Conservation (phyloP, 2,329 filamentous ascomycete genomes). For the Alternaria novae-zelandiae region DNA sequence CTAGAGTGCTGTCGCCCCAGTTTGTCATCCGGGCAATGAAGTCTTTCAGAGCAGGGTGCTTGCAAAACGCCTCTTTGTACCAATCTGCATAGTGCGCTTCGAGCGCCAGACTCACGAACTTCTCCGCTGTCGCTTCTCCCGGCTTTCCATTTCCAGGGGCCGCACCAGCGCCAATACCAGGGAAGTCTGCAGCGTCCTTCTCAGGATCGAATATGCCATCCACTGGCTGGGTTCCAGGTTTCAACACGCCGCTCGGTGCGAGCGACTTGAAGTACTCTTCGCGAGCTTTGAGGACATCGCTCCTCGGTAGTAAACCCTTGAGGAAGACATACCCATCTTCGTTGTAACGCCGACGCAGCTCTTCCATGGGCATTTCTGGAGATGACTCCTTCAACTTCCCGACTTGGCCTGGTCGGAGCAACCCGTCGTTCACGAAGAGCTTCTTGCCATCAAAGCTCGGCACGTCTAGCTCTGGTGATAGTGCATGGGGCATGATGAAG, state of each 20-base stretch:
- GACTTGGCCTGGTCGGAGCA: slow-evolving; percentile 54
- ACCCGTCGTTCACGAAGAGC: slow-evolving; percentile 56
- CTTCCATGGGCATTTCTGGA: slow-evolving; percentile 54
- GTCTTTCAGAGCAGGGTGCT: slow-evolving; percentile 57
- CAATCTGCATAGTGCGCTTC: slow-evolving; percentile 57
- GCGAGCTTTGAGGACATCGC: slow-evolving; percentile 60
- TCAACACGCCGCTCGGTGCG: slow-evolving; percentile 62
- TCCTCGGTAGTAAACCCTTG: slow-evolving; percentile 60
- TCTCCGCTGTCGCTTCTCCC: slow-evolving; percentile 48
- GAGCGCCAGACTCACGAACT: slow-evolving; percentile 60
- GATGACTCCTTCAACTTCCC: slow-evolving; percentile 53
- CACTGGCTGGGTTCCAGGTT: slow-evolving; percentile 58
- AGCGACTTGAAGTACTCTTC: slow-evolving; percentile 62
- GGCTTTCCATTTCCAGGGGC: slow-evolving; percentile 55
- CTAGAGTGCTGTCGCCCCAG: slow-evolving; percentile 58
- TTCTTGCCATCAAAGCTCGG: slow-evolving; percentile 36
- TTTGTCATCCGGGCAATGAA: slow-evolving; percentile 61
- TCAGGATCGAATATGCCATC: slow-evolving; percentile 61
- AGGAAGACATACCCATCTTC: slow-evolving; percentile 63
- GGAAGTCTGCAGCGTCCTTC: slow-evolving; percentile 54
- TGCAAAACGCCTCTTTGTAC: slow-evolving; percentile 61
- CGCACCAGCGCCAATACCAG: slow-evolving; percentile 62
- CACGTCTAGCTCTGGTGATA: slow-evolving; percentile 27
- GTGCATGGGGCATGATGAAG: slow-evolving; percentile 43
- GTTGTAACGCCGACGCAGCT: slow-evolving; percentile 55